Conservation (phyloP, 768 basidiomycete species). For the Lactarius vividus region DNA sequence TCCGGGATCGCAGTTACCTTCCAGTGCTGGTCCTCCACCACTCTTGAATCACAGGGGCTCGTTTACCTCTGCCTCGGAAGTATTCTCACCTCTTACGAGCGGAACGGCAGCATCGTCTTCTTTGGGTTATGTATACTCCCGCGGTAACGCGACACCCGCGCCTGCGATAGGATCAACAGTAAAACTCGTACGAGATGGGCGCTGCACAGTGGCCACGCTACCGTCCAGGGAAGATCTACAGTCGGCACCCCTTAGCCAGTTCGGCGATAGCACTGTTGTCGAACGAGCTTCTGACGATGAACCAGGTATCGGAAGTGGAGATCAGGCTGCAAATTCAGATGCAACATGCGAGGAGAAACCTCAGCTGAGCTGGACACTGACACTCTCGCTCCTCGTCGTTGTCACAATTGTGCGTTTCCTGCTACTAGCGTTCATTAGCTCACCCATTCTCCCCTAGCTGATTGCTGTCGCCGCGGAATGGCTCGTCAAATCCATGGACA, state of each 20-base stretch:
- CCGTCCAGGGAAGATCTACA: conserved; percentile 21
- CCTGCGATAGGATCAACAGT: conserved; percentile 26
- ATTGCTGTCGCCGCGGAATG: conserved; percentile 65
- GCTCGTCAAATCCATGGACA: conserved; percentile 83
- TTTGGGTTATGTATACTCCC: conserved; percentile 19
- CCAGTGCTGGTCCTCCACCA: background rate
- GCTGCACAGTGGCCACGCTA: conserved; percentile 22
- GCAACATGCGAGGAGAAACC: conserved; percentile 16
- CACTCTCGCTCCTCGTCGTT: conserved; percentile 13
- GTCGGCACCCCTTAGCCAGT: conserved; percentile 1
- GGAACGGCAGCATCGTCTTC: conserved; percentile 16
- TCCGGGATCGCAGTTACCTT: background rate
- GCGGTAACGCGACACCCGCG: conserved; percentile 16
- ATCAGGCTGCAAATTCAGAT: background rate
- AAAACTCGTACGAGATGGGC: conserved; percentile 25
- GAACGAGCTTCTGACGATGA: conserved; percentile 18
- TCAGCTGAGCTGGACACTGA: conserved; percentile 24
- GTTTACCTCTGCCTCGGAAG: conserved; percentile 21
- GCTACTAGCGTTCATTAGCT: background rate
- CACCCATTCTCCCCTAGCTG: conserved; percentile 35
- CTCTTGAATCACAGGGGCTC: background rate
- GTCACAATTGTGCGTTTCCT: conserved; percentile 23
- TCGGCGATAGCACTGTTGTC: conserved; percentile 3
- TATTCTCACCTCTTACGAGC: conserved; percentile 15
- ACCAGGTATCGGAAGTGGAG: background rate